These are phyloP conservation scores for Nothomitra cinnamomea DNA, from an alignment of 2,329 filamentous ascomycete genomes.

Conservation along the genomic window DNA sequence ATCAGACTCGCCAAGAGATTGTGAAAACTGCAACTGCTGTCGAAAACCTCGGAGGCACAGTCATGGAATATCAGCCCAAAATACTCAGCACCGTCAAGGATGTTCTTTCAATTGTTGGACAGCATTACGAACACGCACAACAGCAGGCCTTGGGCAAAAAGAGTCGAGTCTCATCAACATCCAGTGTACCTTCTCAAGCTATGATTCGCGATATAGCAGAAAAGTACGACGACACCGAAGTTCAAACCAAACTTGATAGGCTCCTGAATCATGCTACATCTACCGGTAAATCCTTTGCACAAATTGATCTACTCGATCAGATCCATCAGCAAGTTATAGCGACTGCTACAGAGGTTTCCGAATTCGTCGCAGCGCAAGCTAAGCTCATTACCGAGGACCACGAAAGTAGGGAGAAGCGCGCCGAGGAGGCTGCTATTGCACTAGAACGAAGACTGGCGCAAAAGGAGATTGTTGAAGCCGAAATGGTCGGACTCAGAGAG, in stretches of 20 bases:
- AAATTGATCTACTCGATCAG: constrained; percentile 69
- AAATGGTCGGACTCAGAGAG: constrained; percentile 31
- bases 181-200: constrained; percentile 36
- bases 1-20: constrained; percentile 66
- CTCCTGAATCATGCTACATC: constrained; percentile 47
- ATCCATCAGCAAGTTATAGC: constrained; percentile 77
- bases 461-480: constrained; percentile 42
- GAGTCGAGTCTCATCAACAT: constrained; percentile 32
- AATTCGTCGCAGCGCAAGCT: constrained; percentile 63
- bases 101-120: constrained; percentile 62
- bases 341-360: constrained; percentile 68
- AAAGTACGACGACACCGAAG: constrained; percentile 46
- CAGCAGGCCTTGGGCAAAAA: constrained; percentile 44
- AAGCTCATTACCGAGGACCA: constrained; percentile 60
- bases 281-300: constrained; percentile 51
- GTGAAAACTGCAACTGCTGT: constrained; percentile 57
- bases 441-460: constrained; percentile 58
- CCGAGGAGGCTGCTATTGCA: constrained; percentile 64
- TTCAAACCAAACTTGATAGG: constrained; percentile 41
- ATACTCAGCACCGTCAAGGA: constrained; percentile 76
- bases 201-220: constrained; percentile 33
- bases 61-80: constrained; percentile 73
- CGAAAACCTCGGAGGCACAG: constrained; percentile 58
- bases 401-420: constrained; percentile 59
- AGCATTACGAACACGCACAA: constrained; percentile 82